Evolutionary conservation across 2,329 filamentous ascomycete species (phyloP), one percentile per base, ranked within the genome.

Genomic region (Colletotrichum eremochloae): DNA sequence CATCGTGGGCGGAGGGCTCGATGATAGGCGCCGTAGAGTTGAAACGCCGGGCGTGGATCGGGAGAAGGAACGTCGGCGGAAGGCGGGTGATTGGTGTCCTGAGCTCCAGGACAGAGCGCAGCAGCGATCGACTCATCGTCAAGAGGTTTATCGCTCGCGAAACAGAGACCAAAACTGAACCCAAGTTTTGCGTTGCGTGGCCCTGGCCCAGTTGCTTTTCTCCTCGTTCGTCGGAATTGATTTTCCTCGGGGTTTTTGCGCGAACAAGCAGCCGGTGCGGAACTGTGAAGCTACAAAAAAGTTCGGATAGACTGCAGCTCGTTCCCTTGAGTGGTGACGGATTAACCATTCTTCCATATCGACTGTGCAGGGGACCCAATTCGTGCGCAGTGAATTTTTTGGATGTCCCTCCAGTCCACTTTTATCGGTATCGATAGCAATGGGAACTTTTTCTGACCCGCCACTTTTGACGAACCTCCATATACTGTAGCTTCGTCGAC

Each of bases 101-200:
- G 64, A 91, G 85, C 85, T 91, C 90, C 82, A 90, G 80, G 58
- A 90, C 82, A 82, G 90, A 91, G 84, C 89, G 88, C 76, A 92
- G 85, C 74, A 93, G 82, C 75, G 88, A 86, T 79, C 89, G 86
- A 80, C 87, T 89, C 88, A 90, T 89, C 58, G 56, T 78, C 36
- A 24, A n/a, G n/a, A 15, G 15, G 12, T 50, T 18, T 36, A 4
- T 24, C 20, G 18, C 29, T 64, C 29, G 62, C 40, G 11, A 20
- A 12, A 24, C 3, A 14, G 29, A 44, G 57, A 53, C 56, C 58
- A 42, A 50, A 56, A 62, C 57, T 58, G 68, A 14, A 57, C 50
- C 38, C 46, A 29, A 40, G 7, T 3, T 18, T 48, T n/a, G 6
- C 14, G 15, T 48, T n/a, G 44, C 33, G 58, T 64, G 29, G 24